Base-by-base conservation (phyloP, 306 rosid species). In the Dryas octopetala region DNA sequence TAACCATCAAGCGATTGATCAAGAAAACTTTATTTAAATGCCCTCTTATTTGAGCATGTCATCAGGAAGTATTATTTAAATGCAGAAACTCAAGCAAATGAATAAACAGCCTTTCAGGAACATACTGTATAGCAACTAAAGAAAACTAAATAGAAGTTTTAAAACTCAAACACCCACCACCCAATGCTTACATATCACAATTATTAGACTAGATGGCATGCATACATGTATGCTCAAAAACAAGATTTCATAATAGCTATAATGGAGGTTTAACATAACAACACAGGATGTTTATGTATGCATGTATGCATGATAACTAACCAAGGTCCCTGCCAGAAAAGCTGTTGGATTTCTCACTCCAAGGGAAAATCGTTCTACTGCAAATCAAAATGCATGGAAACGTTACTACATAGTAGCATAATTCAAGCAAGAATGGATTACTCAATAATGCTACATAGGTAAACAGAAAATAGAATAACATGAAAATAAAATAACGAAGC, bases 281-380 rank as follows among this genome's bases (percentile, higher is more conserved):
- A 23, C 32, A 53, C 0, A 19, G 15, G 48, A 70, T 78, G n/a
- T 2, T 51, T 0, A 62, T 19, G 19, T 14, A 52, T 12, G n/a
- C 41, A 72, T 55, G 45, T 16, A n/a, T 63, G 15, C 9, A 9
- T 41, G 40, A 70, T 74, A 47, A 80, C 90, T 84, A 74, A 89
- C 93, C 87, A 77, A 71, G 68, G 91, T 85, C 47, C 93, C 93
- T 1, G 89, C 89, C 58, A 89, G 79, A 79, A 87, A 87, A 76
- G 85, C 89, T 28, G 91, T 87, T 61, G 88, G 88, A 68, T 87
- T 87, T 80, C 93, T 81, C 71, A 83, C 87, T 66, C 93, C 91
- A 65, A 89, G 74, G 54, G 93, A 89, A 74, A 89, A 87, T 54
- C 93, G 82, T 73, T 89, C 91, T 67, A 89, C 93, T 89, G 83